A percentile compares a stretch with the other conserved stretches of the same genome.
Conservation (phyloP, 352 stramenopile genomes). For the Blastocystis sp. region DNA sequence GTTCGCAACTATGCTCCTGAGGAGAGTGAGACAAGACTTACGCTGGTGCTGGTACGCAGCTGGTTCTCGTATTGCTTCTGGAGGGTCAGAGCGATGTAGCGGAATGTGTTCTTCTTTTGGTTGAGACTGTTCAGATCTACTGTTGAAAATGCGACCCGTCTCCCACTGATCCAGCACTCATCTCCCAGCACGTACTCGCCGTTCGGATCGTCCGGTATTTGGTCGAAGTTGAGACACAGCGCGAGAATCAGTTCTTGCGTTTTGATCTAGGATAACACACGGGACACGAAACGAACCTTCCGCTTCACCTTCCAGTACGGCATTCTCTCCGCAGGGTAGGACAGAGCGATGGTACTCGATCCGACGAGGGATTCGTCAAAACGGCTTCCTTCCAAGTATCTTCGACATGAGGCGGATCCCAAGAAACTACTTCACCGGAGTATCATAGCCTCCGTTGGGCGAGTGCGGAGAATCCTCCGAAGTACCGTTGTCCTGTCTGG, state of each 20-base stretch:
- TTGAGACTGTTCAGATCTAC: slow-evolving; percentile 42
- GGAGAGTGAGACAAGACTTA: not conserved
- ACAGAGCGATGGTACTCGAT: slow-evolving; percentile 16
- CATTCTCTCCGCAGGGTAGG: not conserved
- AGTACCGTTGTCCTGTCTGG: not conserved
- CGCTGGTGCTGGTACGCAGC: slow-evolving; percentile 13
- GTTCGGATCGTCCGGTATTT: slow-evolving; percentile 27
- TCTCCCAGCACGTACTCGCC: not conserved
- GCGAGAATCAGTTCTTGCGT: slow-evolving; percentile 42
- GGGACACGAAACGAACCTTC: not conserved
- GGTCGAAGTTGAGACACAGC: slow-evolving; percentile 40
- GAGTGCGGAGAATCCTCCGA: not conserved
- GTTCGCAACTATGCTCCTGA: slow-evolving; percentile 16
- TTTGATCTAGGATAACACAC: slow-evolving; percentile 35
- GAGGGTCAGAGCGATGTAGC: slow-evolving; percentile 19
- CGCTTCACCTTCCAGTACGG: slow-evolving; percentile 29
- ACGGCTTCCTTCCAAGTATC: slow-evolving; percentile 48
- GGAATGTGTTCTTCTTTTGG: slow-evolving; percentile 43
- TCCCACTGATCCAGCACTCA: slow-evolving; percentile 56
- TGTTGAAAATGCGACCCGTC: not conserved
- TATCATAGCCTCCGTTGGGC: not conserved
- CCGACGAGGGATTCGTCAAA: slow-evolving; percentile 48
- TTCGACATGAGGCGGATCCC: not conserved
- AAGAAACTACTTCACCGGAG: not conserved
- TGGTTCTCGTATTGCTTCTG: slow-evolving; percentile 51